Evolutionary conservation across 2,329 filamentous ascomycete genomes (phyloP), one percentile per base, ranked within the genome.

Genomic region (Trichoderma atroviride): DNA sequence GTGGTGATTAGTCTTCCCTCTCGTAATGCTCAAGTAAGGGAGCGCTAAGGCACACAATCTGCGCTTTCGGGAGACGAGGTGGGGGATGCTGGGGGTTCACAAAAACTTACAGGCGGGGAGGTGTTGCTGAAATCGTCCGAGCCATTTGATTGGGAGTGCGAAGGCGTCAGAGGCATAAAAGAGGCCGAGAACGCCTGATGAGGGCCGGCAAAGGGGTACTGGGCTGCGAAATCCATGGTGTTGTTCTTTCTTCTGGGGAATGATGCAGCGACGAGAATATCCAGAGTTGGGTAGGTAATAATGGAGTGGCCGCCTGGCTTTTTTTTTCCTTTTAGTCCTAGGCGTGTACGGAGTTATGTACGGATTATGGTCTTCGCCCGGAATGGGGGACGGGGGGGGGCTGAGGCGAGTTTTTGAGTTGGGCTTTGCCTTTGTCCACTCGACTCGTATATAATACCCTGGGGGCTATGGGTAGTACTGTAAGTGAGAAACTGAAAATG

Each of bases 91-190:
- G 66, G 71, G 71, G 70, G 75, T 72, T 52, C 59, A 68, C 57
- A 61, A 70, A 43, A 69, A 84, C 84, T 79, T 80, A 88, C 86
- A 76, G 85, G 83, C 74, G 86, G 83, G 73, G 86, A 87, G 65
- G 84, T 84, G 69, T 80, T 83, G 75, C 79, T 82, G 78, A 85
- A 88, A 67, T 88, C 86, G 69, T 87, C 85, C 47, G 86, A 87
- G 33, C 80, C 79, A 56, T 83, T 83, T 68, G 86, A 86, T 74
- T 85, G 85, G 69, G 85, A 85, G 76, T 86, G 83, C 69, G 85
- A 86, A 35, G 86, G 86, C 71, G 86, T 87, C 75, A 88, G 83
- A 72, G 82, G 81, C 76, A 87, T 82, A 76, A 87, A 88, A 74
- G 83, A 82, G 74, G 52, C 29, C 10, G 84, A 84, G 78, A 85